Evolutionary conservation across 345 rosid genomes (phyloP), one percentile per base, ranked within the genome.

Genomic region (Salix arbutifolia): DNA sequence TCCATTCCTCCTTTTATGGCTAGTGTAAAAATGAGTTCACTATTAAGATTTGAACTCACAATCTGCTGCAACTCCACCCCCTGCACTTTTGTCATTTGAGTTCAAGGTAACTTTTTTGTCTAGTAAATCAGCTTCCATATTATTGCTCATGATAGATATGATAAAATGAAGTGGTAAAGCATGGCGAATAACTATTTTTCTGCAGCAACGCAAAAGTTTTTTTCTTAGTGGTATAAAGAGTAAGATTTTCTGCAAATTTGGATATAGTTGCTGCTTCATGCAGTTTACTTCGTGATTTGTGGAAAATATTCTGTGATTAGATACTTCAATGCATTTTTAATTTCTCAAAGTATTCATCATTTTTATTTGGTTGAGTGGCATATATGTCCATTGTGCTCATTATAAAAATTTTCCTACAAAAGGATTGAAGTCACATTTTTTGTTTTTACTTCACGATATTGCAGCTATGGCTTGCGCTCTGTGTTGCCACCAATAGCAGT

Each of bases 391-490:
- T 23, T 48, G 17, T 35, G 8, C 67, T 72, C 37, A 21, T 21
- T 61, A 38, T 25, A 21, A 2, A 56, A 53, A 2, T 1, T 66
- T 44, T 76, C 64, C 46, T 48, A 10, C 21, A 60, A 48, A 69
- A 17, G 64, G 40, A 35, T 33, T 13, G 1, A 16, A 42, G 66
- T 65, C 25, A 65, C 75, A 12, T 70, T 74, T 40, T 17, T 46
- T 40, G 44, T 40, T 62, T 35, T 31, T 23, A 2, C n/a, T 76
- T 25, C 40, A 50, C 58, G 50, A 13, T 72, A 40, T 70, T 76
- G 77, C 90, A 89, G 94, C 75, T 91, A 76, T 89, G 92, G 89
- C 69, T 91, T 65, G 90, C 94, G 6, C 86, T 88, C 19, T 84
- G 89, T 76, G 82, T 91, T 11, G 90, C 87, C 56, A 85, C 91